Base-by-base conservation (phyloP, 163 green algal genomes). In the Dunaliella salina region DNA sequence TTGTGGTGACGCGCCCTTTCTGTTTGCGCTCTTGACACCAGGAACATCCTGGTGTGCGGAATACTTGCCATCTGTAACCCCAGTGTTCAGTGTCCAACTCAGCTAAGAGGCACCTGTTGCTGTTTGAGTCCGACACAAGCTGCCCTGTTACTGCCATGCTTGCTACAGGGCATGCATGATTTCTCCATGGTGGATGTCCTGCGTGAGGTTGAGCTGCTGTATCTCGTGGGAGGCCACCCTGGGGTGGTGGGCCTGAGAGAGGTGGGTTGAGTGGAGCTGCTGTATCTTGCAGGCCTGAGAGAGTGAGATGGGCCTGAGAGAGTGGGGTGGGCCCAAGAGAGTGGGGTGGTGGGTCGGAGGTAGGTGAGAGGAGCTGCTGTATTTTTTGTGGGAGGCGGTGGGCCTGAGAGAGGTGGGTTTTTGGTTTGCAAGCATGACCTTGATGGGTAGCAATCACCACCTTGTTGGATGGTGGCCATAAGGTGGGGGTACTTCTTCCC, bases 141-240 rank as follows among this genome's bases (percentile, higher is more conserved):
- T n/a, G n/a, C n/a, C n/a, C 67, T 79, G 67, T 3, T 79, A 29
- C 79, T 87, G 78, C 79, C 87, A 71, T 80, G 85, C 78, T 69
- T 85, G 83, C 79, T 87, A 29, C 84, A 85, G 20, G 88, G 85
- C 33, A 80, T 91, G 80, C 85, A 89, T 25, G 63, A 82, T 26
- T 40, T 75, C 71, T 78, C 40, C 67, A 89, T 86, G 88, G 71
- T 72, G 29, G 71, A 82, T 22, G 84, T 86, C 1, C 80, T 81
- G 0, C 85, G 87, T 26, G 85, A 88, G 34, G 85, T 88, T 15
- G 86, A 85, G 78, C 81, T 90, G 80, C 78, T 91, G 82, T 88
- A 89, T 69, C 71, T 84, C 11, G 35, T 90, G 30, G 86, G 78
- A 17, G 84, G 82, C 67, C 84, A 89, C 82, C 72, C 81, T 18